Evolutionary conservation across 2,329 filamentous ascomycete species (phyloP).

Genomic region (Phialemonium atrogriseum): DNA sequence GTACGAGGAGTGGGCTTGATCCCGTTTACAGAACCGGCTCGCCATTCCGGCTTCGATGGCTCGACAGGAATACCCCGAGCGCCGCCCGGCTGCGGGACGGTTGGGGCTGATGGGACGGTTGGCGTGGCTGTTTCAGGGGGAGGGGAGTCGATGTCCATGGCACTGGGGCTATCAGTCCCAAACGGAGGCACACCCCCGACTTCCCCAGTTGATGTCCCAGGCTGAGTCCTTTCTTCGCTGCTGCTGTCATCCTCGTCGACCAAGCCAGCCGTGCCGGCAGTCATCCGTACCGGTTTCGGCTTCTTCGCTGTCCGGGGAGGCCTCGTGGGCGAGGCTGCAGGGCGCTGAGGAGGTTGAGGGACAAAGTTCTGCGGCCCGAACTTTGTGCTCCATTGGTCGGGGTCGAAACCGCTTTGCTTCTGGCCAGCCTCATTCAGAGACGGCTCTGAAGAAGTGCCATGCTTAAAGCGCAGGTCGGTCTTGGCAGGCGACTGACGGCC

Average conservation of each 20-base stretch:
- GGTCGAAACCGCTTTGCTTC: slow-evolving; percentile 32
- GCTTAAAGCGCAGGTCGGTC: slow-evolving; percentile 6
- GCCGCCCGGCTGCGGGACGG: slow-evolving; percentile 20
- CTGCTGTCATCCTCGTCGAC: slow-evolving; percentile 39
- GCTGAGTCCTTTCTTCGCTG: slow-evolving; percentile 27
- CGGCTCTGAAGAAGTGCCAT: neutral
- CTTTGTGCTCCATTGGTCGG: slow-evolving; percentile 45
- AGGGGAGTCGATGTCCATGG: slow-evolving; percentile 55
- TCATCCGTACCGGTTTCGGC: slow-evolving; percentile 47
- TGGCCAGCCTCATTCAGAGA: slow-evolving; percentile 11
- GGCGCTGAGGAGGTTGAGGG: slow-evolving; percentile 29
- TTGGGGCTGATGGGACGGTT: too few relatives aligned
- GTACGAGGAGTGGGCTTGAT: slow-evolving; percentile 12
- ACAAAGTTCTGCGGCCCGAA: slow-evolving; percentile 48
- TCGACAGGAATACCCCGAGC: slow-evolving; percentile 50
- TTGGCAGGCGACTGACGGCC: slow-evolving; percentile 31
- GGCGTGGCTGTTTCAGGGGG: slow-evolving; percentile 12
- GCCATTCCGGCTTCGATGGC: slow-evolving; percentile 51
- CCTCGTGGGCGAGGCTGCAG: slow-evolving; percentile 36
- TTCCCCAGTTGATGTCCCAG: slow-evolving; percentile 20
- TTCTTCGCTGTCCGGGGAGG: slow-evolving; percentile 45
- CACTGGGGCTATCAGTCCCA: slow-evolving; percentile 39
- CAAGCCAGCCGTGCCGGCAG: slow-evolving; percentile 33
- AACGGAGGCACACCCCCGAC: slow-evolving; percentile 20
- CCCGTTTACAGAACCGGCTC: slow-evolving; percentile 37